Evolutionary conservation across 2,329 filamentous ascomycete species (phyloP).

Genomic region (Cladosporium sp.): DNA sequence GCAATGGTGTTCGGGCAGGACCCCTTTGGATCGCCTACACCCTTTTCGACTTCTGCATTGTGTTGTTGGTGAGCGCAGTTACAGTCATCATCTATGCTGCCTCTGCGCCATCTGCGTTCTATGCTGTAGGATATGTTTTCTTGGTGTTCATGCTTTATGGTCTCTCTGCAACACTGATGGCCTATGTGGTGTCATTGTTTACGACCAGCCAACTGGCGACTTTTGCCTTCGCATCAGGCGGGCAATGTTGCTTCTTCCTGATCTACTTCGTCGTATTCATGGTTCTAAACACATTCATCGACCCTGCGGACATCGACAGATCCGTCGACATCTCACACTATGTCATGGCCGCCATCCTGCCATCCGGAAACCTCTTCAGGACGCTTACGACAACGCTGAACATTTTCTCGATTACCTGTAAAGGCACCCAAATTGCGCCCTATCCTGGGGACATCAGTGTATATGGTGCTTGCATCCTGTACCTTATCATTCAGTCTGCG

Average conservation of each 20-base stretch:
- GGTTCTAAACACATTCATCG: constrained; percentile 62
- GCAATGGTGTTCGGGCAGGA: constrained; percentile 77
- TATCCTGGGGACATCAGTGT: constrained; percentile 68
- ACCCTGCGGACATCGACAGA: constrained; percentile 63
- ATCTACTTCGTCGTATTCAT: constrained; percentile 45
- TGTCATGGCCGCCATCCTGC: constrained; percentile 67
- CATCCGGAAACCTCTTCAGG: constrained; percentile 70
- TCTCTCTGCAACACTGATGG: constrained; percentile 68
- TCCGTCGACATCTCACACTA: constrained; percentile 69
- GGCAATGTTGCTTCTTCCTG: constrained; percentile 57
- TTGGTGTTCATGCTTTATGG: constrained; percentile 77
- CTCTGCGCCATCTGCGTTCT: constrained; percentile 63
- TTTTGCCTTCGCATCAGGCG: constrained; percentile 76
- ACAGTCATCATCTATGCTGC: constrained; percentile 66
- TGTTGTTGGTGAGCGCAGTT: constrained; percentile 62
- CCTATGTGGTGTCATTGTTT: constrained; percentile 79
- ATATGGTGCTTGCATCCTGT: constrained; percentile 82
- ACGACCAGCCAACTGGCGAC: constrained; percentile 74
- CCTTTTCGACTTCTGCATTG: constrained; percentile 73
- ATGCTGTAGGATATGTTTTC: constrained; percentile 75
- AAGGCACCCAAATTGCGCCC: constrained; percentile 56
- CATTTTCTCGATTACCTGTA: constrained; percentile 74
- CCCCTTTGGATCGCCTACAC: constrained; percentile 84
- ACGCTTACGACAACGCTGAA: constrained; percentile 76
- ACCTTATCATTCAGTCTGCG: constrained; percentile 70